phyloP scores from a whole-genome alignment of 768 basidiomycete species.

The Russula brevipes region DNA sequence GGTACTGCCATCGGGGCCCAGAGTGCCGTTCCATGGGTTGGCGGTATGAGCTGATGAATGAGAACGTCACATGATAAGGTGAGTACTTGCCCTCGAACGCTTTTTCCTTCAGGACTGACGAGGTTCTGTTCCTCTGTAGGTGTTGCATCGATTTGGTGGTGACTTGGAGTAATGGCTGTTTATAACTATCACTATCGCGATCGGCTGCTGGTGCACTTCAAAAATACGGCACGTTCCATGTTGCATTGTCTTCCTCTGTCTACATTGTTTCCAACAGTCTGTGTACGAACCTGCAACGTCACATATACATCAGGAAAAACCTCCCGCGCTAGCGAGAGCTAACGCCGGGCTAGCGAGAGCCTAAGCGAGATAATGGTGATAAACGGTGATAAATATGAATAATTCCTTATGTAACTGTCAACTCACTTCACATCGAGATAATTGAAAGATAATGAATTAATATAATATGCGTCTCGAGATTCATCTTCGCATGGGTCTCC shows the following conservation, averaged over 20 bases:
- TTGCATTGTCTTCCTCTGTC: not conserved
- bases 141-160: not conserved
- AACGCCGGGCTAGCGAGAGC: too few species aligned
- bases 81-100: not conserved
- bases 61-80: not conserved
- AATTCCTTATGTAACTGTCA: too few species aligned
- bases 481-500: too few species aligned
- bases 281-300: constrained; percentile 11
- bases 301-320: too few species aligned
- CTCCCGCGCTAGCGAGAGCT: too few species aligned
- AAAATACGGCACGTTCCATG: not conserved
- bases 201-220: not conserved
- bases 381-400: too few species aligned
- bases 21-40: constrained; percentile 20
- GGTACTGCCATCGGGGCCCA: constrained; percentile 13
- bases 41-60: constrained; percentile 11
- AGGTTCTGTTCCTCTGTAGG: not conserved
- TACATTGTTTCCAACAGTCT: not conserved
- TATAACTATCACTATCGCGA: constrained; percentile 17
- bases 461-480: too few species aligned
- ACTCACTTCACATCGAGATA: too few species aligned
- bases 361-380: too few species aligned
- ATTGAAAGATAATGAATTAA: too few species aligned
- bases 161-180: constrained; percentile 3
- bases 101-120: not conserved